Percentiles rank a stretch among this genome's conserved stretches.
These are phyloP conservation scores for Liriodendron chinense DNA, from an alignment of 164 flowering plant species.

Conservation along the genomic window DNA sequence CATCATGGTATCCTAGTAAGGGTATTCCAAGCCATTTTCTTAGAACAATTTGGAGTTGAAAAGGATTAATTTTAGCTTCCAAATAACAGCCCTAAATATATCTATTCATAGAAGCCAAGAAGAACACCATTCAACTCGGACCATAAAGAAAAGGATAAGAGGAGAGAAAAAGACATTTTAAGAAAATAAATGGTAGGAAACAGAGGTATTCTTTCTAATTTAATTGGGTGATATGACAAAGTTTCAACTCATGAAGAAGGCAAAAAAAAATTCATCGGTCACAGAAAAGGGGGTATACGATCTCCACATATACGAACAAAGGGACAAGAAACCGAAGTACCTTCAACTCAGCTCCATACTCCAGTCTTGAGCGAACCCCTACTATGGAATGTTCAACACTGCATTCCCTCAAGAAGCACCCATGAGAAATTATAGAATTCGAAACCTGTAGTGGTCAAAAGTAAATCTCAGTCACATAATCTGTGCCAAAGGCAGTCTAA, in stretches of 20 bases:
- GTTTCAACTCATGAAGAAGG: background rate
- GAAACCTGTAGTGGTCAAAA: conserved; percentile 43
- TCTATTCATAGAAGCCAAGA: background rate
- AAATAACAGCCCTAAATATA: background rate
- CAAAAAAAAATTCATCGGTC: background rate
- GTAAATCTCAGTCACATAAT: background rate
- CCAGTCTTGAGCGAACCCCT: conserved; percentile 81
- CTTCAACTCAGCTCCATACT: conserved; percentile 72
- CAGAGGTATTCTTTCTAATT: too few species aligned
- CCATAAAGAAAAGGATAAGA: background rate
- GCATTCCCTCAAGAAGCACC: conserved; percentile 83
- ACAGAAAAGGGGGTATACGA: background rate
- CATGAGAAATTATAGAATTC: conserved; percentile 84
- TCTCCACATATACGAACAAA: background rate
- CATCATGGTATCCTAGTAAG: conserved; percentile 76
- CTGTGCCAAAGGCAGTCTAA: background rate
- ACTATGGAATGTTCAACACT: conserved; percentile 62
- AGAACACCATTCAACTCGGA: background rate
- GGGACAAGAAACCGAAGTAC: conserved; percentile 20
- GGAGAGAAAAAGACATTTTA: background rate
- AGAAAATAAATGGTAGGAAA: too few species aligned
- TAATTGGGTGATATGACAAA: too few species aligned
- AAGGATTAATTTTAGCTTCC: background rate
- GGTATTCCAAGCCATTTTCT: background rate
- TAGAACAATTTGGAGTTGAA: background rate